These are phyloP conservation scores for Boletus pseudopeckii DNA, from an alignment of 768 basidiomycete species.

Conservation along the genomic window DNA sequence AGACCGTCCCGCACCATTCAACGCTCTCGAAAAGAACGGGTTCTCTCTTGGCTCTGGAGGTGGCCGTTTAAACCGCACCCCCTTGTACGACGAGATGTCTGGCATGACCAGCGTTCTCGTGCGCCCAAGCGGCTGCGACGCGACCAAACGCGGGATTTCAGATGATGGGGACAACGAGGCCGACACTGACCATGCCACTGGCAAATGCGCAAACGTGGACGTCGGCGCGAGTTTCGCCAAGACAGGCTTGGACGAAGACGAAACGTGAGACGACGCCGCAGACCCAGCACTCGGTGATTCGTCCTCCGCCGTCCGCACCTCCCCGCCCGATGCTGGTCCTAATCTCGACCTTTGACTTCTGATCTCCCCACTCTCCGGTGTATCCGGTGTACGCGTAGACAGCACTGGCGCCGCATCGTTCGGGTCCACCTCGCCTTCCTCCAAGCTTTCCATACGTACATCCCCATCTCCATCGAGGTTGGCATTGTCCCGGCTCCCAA, in stretches of 20 bases:
- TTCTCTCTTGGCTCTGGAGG: conserved; percentile 8
- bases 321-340: too few species aligned
- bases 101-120: conserved; percentile 15
- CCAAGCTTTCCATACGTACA: background rate
- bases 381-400: background rate
- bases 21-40: conserved; percentile 25
- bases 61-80: conserved; percentile 21
- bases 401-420: background rate
- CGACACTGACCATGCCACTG: background rate
- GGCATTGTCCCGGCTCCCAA: background rate
- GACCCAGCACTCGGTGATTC: background rate
- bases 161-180: background rate
- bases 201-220: background rate
- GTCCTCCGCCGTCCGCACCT: background rate
- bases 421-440: conserved; percentile 18
- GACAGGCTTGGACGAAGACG: background rate
- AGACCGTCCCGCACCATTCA: conserved; percentile 2
- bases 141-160: background rate
- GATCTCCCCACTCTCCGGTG: conserved; percentile 20
- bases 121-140: background rate
- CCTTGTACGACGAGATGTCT: conserved; percentile 22
- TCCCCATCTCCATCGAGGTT: background rate
- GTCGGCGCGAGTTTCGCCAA: background rate
- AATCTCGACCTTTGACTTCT: background rate
- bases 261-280: background rate